phyloP scores from a whole-genome alignment of 768 basidiomycete genomes.

The Leccinum variicolor region DNA sequence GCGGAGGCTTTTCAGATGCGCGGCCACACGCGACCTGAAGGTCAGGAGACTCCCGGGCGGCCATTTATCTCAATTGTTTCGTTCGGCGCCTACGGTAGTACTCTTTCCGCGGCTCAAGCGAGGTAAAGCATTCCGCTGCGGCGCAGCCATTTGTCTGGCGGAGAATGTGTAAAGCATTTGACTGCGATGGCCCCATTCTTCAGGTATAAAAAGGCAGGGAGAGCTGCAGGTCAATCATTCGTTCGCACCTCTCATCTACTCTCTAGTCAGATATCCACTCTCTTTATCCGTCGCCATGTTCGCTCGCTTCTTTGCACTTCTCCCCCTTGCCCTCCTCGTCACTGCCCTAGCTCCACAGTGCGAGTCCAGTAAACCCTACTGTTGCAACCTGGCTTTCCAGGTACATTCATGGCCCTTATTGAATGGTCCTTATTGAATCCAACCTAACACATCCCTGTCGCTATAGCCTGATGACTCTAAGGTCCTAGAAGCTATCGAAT shows the following conservation, averaged over 20 bases:
- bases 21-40: neutral
- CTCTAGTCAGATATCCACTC: neutral
- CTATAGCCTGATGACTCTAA: neutral
- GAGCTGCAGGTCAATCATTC: neutral
- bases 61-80: neutral
- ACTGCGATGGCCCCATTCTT: neutral
- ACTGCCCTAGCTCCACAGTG: constrained; percentile 1
- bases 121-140: neutral
- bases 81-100: neutral
- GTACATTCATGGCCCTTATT: neutral
- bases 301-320: constrained; percentile 15
- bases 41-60: neutral
- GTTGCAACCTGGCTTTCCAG: neutral
- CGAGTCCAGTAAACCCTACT: neutral
- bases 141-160: neutral
- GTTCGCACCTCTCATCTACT: neutral
- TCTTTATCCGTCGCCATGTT: constrained; percentile 7
- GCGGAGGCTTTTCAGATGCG: neutral
- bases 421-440: neutral
- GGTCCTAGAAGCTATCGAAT: neutral
- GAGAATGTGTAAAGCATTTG: neutral
- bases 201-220: neutral
- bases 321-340: constrained; percentile 14
- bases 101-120: neutral
- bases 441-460: neutral